Evolutionary conservation across 2,329 filamentous ascomycete species (phyloP).

Genomic region (Aciculosporium take): DNA sequence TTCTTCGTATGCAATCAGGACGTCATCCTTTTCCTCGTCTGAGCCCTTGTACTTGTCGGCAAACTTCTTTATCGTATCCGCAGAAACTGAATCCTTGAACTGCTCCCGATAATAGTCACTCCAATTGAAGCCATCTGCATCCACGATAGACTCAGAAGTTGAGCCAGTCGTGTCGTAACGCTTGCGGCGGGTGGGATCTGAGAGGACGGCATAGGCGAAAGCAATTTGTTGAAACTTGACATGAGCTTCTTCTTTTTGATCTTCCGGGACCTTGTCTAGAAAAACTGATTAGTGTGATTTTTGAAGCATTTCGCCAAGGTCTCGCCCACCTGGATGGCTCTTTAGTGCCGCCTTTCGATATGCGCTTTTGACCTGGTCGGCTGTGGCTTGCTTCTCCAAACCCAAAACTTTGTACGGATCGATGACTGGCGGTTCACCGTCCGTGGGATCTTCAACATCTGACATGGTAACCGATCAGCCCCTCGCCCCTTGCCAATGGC

Average conservation of each 20-base stretch:
- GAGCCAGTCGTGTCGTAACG: slow-evolving; percentile 86
- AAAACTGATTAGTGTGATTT: neutral
- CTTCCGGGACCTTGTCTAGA: slow-evolving; percentile 59
- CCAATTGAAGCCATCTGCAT: slow-evolving; percentile 79
- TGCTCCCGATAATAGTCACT: slow-evolving; percentile 76
- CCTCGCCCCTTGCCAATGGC: neutral
- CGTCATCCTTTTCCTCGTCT: slow-evolving; percentile 66
- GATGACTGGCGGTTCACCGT: slow-evolving; percentile 46
- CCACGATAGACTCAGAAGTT: slow-evolving; percentile 67
- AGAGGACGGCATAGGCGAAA: slow-evolving; percentile 87
- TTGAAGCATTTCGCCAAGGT: neutral
- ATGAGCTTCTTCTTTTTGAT: slow-evolving; percentile 59
- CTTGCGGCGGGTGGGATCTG: slow-evolving; percentile 62
- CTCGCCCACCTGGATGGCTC: slow-evolving; percentile 60
- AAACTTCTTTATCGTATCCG: slow-evolving; percentile 62
- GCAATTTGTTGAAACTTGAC: slow-evolving; percentile 78
- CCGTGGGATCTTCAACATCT: slow-evolving; percentile 35
- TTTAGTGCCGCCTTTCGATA: slow-evolving; percentile 85
- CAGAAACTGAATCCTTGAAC: slow-evolving; percentile 61
- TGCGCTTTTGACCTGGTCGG: slow-evolving; percentile 71
- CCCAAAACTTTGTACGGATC: slow-evolving; percentile 71
- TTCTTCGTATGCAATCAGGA: slow-evolving; percentile 63
- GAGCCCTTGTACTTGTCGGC: slow-evolving; percentile 68
- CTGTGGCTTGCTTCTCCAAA: slow-evolving; percentile 54
- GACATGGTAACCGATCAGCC: slow-evolving; percentile 23